A percentile compares a stretch with the other conserved stretches of the same genome.
These are phyloP conservation scores for Phytophthora ohioensis DNA, from an alignment of 352 stramenopile genomes.

Conservation along the genomic window DNA sequence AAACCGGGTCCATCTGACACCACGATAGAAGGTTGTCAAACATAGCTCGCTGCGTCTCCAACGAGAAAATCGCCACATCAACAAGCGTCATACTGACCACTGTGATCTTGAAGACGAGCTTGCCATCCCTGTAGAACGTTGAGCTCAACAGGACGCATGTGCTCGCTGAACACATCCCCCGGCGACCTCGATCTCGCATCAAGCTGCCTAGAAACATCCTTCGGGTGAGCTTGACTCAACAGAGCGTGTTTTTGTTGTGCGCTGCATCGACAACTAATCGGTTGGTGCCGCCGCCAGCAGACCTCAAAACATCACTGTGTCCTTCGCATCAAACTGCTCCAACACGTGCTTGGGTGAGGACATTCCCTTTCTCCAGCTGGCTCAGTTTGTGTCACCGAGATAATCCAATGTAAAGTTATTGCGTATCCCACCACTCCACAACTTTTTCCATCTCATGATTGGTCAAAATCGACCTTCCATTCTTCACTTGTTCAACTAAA, in stretches of 20 bases:
- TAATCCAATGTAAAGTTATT: too few species aligned
- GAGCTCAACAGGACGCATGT: not conserved
- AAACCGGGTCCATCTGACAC: too few species aligned
- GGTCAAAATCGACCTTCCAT: not conserved
- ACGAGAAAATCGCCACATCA: too few species aligned
- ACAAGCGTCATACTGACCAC: too few species aligned
- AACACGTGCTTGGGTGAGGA: conserved; percentile 20
- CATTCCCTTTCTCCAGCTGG: conserved; percentile 5
- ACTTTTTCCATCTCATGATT: not conserved
- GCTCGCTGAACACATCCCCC: not conserved
- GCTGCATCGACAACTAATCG: too few species aligned
- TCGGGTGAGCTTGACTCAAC: conserved; percentile 5
- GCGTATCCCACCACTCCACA: not conserved
- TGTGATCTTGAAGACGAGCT: too few species aligned
- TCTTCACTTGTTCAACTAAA: not conserved
- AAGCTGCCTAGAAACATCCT: not conserved
- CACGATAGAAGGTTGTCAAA: not conserved
- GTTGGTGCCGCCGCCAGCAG: too few species aligned
- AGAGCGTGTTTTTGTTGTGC: conserved; percentile 6
- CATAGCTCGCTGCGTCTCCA: too few species aligned
- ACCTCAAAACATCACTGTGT: not conserved
- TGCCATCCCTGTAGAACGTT: too few species aligned
- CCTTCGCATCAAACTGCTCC: conserved; percentile 1
- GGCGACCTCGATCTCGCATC: not conserved
- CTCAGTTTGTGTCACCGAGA: not conserved